Base-by-base conservation (phyloP, 2,329 filamentous ascomycete genomes). In the Fusarium devonianum region DNA sequence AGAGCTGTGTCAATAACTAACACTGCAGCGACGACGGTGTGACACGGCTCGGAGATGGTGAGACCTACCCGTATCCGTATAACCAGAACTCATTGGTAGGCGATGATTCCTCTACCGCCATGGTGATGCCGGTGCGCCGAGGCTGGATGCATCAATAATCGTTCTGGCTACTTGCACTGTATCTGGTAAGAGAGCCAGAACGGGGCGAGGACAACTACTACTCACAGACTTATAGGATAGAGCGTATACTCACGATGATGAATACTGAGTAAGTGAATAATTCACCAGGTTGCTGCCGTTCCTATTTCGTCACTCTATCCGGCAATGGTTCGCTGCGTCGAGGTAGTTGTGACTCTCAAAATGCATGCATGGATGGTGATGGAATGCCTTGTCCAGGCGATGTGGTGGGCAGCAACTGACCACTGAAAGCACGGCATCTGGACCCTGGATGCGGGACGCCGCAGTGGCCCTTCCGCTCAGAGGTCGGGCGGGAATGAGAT, bases 21-120 rank as follows among this genome's bases (percentile, higher is more conserved):
- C 16, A 37, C 18, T 39, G 41, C 21, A 45, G 35, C 19, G 53
- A 62, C 51, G 50, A 33, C 17, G 38, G 34, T 29, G 47, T 32
- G n/a, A 42, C 18, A 26, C n/a, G n/a, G n/a, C n/a, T 12, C 18
- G 43, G 28, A 51, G 14, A 33, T 18, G 13, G 14, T 17, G 29
- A 26, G 37, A 39, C 80, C 60, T 78, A 96, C 93, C 93, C 94
- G 69, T 97, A 99, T 55, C 94, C 94, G 73, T 96, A 97, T 34
- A 99, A 79, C 94, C 94, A 99, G 66, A 97, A 92, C 68, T 96
- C 90, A 25, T 82, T 40, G 6, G 50, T 19, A 16, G 45, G 77
- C 33, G 66, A 52, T 7, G 63, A 58, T 18, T 67, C 63, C 41
- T 67, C 65, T 43, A 55, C 49, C 16, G 70, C 73, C 75, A 83